Base-by-base conservation (phyloP, 148 eudicot genomes). In the Vaccinium myrtillus region DNA sequence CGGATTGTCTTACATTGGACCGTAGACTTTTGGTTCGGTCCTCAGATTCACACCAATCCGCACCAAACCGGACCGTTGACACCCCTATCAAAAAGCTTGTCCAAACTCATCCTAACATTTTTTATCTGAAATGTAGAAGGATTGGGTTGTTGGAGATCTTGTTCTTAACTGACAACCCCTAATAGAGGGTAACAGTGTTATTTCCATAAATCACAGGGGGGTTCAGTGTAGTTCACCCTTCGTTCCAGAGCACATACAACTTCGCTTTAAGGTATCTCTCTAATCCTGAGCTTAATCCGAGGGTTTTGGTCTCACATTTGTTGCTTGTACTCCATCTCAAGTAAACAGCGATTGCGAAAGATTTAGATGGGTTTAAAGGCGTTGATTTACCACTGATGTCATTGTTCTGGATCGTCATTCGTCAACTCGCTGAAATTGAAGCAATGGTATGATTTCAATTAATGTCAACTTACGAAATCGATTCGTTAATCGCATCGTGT, bases 381-480 rank as follows among this genome's bases (percentile, higher is more conserved):
- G 36, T 46, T 61, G 65, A 9, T 69, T 4, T 27, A 1, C 74
- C 71, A 84, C 90, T 90, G 87, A 93, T 93, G 92, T 92, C 94
- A 88, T 86, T 87, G 80, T 91, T 95, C 85, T 88, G 88, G 91
- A 84, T 78, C 86, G 88, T 86, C 82, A 67, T 90, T 85, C 91
- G 85, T 83, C 93, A 89, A 85, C 88, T 90, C 78, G 90, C 89
- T 67, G 90, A 91, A 61, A 85, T 91, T 48, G 90, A 92, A 93
- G 89, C 91, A 54, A 91, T 91, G 97, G 97, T 95, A 91, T 53
- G 16, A 56, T 32, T 65, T 36, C 53, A 48, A 53, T 53, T 53
- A 53, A 36, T 36, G 39, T 36, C 39, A 36, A 36, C 39, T 36
- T 36, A 36, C 39, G 39, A 23, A 67, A 67, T 67, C 15, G 32